Conservation (phyloP, 2,329 filamentous ascomycete species). For the Falciphora oryzae region DNA sequence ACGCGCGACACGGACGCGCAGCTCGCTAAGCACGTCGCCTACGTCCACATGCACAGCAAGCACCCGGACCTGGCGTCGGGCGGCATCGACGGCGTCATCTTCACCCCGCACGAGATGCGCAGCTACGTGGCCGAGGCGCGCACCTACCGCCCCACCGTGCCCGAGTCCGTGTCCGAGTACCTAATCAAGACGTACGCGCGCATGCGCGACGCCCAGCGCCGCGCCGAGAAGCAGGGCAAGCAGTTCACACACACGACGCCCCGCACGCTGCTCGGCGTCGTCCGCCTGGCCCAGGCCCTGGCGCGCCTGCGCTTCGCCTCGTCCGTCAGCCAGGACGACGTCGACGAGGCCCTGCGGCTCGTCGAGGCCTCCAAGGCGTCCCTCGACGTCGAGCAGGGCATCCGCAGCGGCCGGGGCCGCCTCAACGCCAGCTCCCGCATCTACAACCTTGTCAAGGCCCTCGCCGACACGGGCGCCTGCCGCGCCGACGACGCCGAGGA, state of each 20-base stretch:
- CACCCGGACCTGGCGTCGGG: constrained; percentile 67
- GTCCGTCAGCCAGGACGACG: constrained; percentile 81
- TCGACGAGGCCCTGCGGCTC: constrained; percentile 88
- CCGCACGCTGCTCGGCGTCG: constrained; percentile 84
- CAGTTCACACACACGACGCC: constrained; percentile 93
- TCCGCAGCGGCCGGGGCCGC: constrained; percentile 52
- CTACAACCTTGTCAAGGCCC: constrained; percentile 85
- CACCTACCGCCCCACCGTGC: constrained; percentile 80
- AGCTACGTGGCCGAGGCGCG: constrained; percentile 93
- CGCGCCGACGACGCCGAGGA: constrained; percentile 60
- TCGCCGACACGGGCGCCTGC: constrained; percentile 82
- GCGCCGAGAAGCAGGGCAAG: constrained; percentile 84
- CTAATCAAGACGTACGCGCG: constrained; percentile 96
- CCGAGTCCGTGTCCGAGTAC: constrained; percentile 84
- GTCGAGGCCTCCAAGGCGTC: constrained; percentile 92
- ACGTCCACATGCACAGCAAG: constrained; percentile 93
- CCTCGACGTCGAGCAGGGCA: constrained; percentile 63
- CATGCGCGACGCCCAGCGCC: constrained; percentile 85
- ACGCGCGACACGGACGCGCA: constrained; percentile 86
- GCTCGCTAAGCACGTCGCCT: constrained; percentile 89
- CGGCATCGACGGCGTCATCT: constrained; percentile 55
- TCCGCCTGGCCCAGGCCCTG: constrained; percentile 89
- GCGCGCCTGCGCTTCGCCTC: constrained; percentile 86
- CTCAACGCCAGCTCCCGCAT: constrained; percentile 84
- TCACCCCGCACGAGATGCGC: constrained; percentile 87